Evolutionary conservation across 352 stramenopile species (phyloP), one percentile per base, ranked within the genome.

Genomic region (Thraustochytrium striatum): DNA sequence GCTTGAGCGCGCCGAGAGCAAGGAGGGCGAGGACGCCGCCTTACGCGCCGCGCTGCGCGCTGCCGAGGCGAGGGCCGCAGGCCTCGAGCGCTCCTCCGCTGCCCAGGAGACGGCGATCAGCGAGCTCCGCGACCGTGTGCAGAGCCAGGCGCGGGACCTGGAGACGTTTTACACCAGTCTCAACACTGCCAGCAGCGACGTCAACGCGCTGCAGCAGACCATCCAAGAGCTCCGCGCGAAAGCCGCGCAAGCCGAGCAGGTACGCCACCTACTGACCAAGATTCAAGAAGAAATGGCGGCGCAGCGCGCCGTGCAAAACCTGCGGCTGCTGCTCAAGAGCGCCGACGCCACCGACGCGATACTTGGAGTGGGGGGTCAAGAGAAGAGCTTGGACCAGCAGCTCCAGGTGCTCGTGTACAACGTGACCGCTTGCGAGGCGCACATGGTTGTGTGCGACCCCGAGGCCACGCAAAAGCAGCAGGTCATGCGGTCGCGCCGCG

Each of bases 341-440:
- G 65, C 65, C 19, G 65, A 75, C 16, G 52, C 65, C 19, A 75
- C 65, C 8, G 65, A 75, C 50, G 65, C 65, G 13, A 38, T 61
- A 0, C 32, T 43, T 75, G 8, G 65, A 75, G 36, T 75, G 58
- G 2, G 65, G 65, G 13, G 65, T 75, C n/a, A 75, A 61, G 65
- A 75, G 47, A 75, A 75, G 32, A 75, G 52, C 35, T 43, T 75
- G 3, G 65, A 75, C 1, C 65, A 75, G 50, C 65, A 75, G 39
- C 44, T 75, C 30, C 65, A 75, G 52, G 65, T 75, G 7, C 65
- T 75, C 35, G 65, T 75, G 32, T 75, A 75, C 50, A 75, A 75
- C 52, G 30, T 75, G n/a, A 75, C 65, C 1, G 65, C 65, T 1
- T 62, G 65, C 50, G 65, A 75, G 65, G 58, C 65, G 25, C 65